Evolutionary conservation across 78 protist genomes (phyloP).

Genomic region (Tieghemostelium lacteum): DNA sequence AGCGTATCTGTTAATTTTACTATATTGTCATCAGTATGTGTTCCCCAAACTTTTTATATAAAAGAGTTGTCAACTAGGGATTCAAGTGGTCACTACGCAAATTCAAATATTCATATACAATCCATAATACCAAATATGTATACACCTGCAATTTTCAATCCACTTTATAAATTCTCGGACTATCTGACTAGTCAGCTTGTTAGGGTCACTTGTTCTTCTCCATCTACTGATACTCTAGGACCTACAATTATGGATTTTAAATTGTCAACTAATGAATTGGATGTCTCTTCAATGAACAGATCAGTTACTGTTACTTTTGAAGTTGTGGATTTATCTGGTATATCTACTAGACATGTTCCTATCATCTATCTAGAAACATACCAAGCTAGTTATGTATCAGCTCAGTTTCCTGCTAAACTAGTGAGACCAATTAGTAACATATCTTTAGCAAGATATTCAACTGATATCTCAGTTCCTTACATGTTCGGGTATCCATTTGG

Average conservation of each 20-base stretch:
- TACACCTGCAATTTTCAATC: too few relatives aligned
- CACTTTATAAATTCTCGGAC: not conserved
- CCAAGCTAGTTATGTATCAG: not conserved
- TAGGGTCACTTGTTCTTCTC: not conserved
- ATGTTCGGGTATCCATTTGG: not conserved
- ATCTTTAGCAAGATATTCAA: too few relatives aligned
- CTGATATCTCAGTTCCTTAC: not conserved
- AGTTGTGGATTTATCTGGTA: slow-evolving; percentile 6
- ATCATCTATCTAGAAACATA: not conserved
- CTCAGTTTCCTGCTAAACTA: too few relatives aligned
- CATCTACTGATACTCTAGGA: not conserved
- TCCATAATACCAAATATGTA: too few relatives aligned
- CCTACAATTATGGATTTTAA: not conserved
- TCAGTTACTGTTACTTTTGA: not conserved
- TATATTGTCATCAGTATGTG: not conserved
- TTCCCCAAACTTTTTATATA: not conserved
- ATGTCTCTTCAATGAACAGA: not conserved
- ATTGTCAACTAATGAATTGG: not conserved
- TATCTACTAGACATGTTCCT: slow-evolving; percentile 14
- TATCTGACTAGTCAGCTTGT: too few relatives aligned
- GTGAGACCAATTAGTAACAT: too few relatives aligned
- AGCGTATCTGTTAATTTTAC: not conserved
- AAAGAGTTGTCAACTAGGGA: not conserved
- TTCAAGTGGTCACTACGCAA: not conserved
- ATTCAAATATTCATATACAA: not conserved